Base-by-base conservation (phyloP, 2,329 filamentous ascomycete genomes). In the Amauroascus verrucosus region DNA sequence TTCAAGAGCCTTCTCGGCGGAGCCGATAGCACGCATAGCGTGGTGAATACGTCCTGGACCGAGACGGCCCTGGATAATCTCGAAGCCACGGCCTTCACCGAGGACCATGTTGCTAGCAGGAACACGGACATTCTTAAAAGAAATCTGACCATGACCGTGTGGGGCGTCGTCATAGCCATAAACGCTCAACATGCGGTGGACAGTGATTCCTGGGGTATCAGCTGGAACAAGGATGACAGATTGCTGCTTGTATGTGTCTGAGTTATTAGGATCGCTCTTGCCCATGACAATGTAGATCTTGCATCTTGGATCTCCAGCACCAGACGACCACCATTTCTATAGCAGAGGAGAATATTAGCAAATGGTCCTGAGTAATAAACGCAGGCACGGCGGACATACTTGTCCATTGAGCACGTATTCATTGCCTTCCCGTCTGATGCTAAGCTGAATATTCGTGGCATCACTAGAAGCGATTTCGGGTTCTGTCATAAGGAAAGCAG, bases 281-380 rank as follows among this genome's bases (percentile, higher is more conserved):
- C 88, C 93, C 86, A 98, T 95, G 63, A 95, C 89, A 57, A 98
- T 84, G 75, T 96, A 97, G 68, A 98, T 77, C 70, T 86, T 79
- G 77, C 93, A 98, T 63, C 91, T 81, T 55, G 85, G 86, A 72
- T 98, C 93, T 55, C 93, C 93, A 16, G 90, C 89, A 60, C 93
- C 93, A 59, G 88, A 95, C 26, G 88, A 95, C 93, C 93, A 98
- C 93, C 93, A 98, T 88, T 98, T 98, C 81, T 91, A 59, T 49
- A 24, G 6, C 9, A 40, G 32, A 11, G 18, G 28, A 13, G 22
- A 2, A 43, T 44, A 14, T 43, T 22, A 43, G 38, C n/a, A n/a
- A 7, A 13, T 20, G 2, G 22, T 18, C 20, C 38, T 18, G n/a
- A n/a, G 1, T 6, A 49, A 28, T 35, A 9, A 35, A 16, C 16